A percentile compares a stretch with the other conserved stretches of the same genome.
These are phyloP conservation scores for Globisporangium megalacanthum DNA, from an alignment of 352 stramenopile species.

Conservation along the genomic window DNA sequence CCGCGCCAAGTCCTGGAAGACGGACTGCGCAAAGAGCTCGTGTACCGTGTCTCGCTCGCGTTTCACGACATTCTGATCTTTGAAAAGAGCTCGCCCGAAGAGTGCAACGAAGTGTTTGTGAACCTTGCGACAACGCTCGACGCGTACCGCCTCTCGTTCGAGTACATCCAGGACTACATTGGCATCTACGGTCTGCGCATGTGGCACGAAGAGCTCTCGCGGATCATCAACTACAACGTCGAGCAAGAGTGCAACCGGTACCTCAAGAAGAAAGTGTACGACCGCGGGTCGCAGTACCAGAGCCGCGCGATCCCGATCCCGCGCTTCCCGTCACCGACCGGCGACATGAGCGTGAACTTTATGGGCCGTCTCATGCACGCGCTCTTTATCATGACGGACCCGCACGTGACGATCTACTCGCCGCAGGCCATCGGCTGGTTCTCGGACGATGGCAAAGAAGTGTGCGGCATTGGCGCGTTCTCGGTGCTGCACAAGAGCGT, in stretches of 20 bases:
- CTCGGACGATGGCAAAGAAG: conserved; percentile 70
- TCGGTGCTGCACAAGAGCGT: conserved; percentile 89
- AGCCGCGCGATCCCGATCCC: conserved; percentile 91
- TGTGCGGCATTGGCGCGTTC: conserved; percentile 89
- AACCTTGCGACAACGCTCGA: conserved; percentile 84
- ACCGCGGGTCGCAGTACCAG: conserved; percentile 88
- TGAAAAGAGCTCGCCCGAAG: conserved; percentile 76
- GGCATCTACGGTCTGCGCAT: conserved; percentile 93
- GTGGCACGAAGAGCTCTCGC: conserved; percentile 93
- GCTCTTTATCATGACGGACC: conserved; percentile 91
- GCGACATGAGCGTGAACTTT: conserved; percentile 89
- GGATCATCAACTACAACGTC: conserved; percentile 96
- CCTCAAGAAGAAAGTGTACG: conserved; percentile 93
- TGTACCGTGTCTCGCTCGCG: conserved; percentile 83
- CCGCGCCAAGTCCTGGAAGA: conserved; percentile 92
- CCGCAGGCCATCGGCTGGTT: conserved; percentile 93
- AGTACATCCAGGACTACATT: conserved; percentile 97
- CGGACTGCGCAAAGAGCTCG: conserved; percentile 92
- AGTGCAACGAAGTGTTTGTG: conserved; percentile 83
- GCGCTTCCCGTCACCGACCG: conserved; percentile 79
- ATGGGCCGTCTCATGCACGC: conserved; percentile 91
- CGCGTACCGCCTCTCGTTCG: conserved; percentile 88
- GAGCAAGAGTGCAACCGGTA: conserved; percentile 95
- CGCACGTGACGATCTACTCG: conserved; percentile 89
- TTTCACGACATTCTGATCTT: conserved; percentile 87